phyloP scores from a whole-genome alignment of 129 eudicot species.

The Lactuca sativa region DNA sequence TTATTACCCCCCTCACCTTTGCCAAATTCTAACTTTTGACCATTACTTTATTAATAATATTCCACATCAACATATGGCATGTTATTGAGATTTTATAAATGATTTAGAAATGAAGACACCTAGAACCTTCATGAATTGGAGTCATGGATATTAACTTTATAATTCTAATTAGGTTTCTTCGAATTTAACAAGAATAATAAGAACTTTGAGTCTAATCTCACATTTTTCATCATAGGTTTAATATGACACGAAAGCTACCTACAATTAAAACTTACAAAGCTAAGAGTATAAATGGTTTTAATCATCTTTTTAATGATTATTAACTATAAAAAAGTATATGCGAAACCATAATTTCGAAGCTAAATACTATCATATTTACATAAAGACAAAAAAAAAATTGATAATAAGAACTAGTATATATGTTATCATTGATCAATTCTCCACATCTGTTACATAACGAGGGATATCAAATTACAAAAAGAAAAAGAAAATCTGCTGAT shows the following conservation, averaged over 20 bases:
- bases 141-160: background rate
- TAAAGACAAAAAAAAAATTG: background rate
- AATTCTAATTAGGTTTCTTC: no score
- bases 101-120: background rate
- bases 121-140: background rate
- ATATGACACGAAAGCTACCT: background rate
- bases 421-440: slow-evolving; percentile 4
- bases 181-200: no score
- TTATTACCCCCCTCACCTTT: background rate
- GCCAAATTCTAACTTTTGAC: background rate
- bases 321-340: no score
- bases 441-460: slow-evolving; percentile 8
- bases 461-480: background rate
- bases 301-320: no score
- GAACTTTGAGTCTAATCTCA: background rate
- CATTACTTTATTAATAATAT: background rate
- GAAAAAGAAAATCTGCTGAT: background rate
- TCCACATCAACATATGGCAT: background rate
- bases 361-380: no score
- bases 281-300: background rate
- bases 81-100: background rate
- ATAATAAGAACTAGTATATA: background rate
- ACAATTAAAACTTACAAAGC: no score
- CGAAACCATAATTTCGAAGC: background rate
- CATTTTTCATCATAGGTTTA: background rate